These are phyloP conservation scores for Phytophthora pisi DNA, from an alignment of 352 stramenopile genomes.

Conservation along the genomic window DNA sequence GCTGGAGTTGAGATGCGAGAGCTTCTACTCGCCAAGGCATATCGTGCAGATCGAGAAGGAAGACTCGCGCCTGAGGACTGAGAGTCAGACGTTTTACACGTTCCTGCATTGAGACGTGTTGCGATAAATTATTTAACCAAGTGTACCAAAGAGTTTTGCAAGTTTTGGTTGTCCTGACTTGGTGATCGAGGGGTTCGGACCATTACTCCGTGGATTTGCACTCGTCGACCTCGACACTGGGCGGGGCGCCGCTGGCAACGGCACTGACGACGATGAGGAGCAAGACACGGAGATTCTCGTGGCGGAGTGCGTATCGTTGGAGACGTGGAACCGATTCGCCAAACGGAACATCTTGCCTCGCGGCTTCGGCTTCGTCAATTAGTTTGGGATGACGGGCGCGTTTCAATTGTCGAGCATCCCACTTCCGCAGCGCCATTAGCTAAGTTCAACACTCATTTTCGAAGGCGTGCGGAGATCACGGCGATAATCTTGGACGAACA, in stretches of 20 bases:
- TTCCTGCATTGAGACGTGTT: constrained; percentile 10
- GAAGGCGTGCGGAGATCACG: background rate
- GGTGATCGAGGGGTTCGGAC: too few relatives aligned
- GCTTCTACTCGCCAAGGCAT: constrained; percentile 22
- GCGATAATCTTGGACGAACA: too few relatives aligned
- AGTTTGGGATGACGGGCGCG: background rate
- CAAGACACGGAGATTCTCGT: background rate
- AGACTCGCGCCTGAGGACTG: constrained; percentile 8
- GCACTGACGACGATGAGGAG: background rate
- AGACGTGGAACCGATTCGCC: background rate
- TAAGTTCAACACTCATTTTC: background rate
- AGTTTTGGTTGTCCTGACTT: too few relatives aligned
- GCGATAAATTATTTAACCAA: background rate
- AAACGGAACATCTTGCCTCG: background rate
- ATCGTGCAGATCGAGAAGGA: constrained; percentile 27
- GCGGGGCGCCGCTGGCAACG: background rate
- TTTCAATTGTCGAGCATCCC: background rate
- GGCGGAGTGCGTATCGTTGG: background rate
- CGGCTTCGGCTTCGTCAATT: background rate
- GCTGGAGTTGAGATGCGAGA: constrained; percentile 20
- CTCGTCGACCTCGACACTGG: background rate
- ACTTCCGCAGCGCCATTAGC: background rate
- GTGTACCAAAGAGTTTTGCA: too few relatives aligned
- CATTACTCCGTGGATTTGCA: background rate
- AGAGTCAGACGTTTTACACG: constrained; percentile 24